A percentile compares a stretch with the other conserved stretches of the same genome.
Evolutionary conservation across 192 early-diverging fungal species (phyloP).

Genomic region (Jimgerdemannia flammicorona): DNA sequence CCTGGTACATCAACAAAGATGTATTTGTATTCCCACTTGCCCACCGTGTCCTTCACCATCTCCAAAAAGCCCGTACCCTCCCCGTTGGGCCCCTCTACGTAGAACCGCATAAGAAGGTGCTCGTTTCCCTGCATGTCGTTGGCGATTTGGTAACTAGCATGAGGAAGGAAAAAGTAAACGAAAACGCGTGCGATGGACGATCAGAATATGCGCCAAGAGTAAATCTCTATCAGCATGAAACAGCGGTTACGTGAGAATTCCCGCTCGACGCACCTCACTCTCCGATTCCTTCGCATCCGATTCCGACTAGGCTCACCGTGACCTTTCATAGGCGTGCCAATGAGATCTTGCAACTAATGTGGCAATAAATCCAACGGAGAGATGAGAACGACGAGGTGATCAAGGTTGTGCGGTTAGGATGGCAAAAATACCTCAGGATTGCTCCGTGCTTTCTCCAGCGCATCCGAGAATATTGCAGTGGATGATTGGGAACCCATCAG

Average conservation of each 20-base stretch:
- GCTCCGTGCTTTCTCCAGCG: slow-evolving; percentile 41
- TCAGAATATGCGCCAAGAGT: no score
- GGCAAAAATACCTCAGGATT: slow-evolving; percentile 32
- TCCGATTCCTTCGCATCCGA: slow-evolving; percentile 3
- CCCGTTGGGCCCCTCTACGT: slow-evolving; percentile 45
- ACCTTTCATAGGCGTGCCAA: slow-evolving; percentile 34
- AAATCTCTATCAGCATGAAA: background rate
- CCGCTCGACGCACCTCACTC: slow-evolving; percentile 4
- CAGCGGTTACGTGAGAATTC: background rate
- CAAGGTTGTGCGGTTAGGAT: slow-evolving; percentile 11
- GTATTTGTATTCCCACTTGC: slow-evolving; percentile 48
- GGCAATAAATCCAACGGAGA: background rate
- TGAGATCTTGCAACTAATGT: background rate
- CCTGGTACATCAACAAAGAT: slow-evolving; percentile 53
- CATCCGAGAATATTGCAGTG: slow-evolving; percentile 48
- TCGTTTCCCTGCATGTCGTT: slow-evolving; percentile 38
- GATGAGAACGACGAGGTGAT: background rate
- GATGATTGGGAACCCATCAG: slow-evolving; percentile 46
- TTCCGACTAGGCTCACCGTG: slow-evolving; percentile 28
- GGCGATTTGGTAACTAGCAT: slow-evolving; percentile 33
- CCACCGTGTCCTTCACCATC: slow-evolving; percentile 33
- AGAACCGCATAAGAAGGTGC: slow-evolving; percentile 50
- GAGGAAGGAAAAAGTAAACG: no score
- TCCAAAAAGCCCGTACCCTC: slow-evolving; percentile 47
- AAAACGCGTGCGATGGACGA: no score